Conservation (phyloP, 2,329 filamentous ascomycete species). For the Achaetomium macrosporum region DNA sequence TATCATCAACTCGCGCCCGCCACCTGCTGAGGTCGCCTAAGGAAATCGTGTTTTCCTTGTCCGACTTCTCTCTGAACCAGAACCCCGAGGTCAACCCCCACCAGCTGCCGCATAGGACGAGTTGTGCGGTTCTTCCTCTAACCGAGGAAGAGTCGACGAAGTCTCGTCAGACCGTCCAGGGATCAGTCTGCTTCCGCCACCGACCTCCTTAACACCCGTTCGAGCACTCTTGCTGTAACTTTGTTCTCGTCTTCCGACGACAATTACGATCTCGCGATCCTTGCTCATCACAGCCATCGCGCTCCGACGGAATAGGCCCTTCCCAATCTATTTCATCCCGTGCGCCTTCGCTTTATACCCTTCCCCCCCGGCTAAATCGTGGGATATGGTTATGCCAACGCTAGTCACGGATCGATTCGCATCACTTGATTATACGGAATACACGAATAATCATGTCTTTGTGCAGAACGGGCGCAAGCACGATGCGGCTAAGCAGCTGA, state of each 20-base stretch:
- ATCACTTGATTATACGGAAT: constrained; percentile 42
- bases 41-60: constrained; percentile 43
- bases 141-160: constrained; percentile 99
- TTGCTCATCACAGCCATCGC: background rate
- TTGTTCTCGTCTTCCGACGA: constrained; percentile 12
- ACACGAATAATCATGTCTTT: constrained; percentile 42
- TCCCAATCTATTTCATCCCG: background rate
- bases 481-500: constrained; percentile 63
- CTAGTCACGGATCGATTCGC: constrained; percentile 50
- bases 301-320: constrained; percentile 6
- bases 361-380: constrained; percentile 28
- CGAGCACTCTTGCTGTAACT: constrained; percentile 19
- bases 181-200: constrained; percentile 89
- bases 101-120: constrained; percentile 99
- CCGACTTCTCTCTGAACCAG: constrained; percentile 42
- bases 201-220: constrained; percentile 81
- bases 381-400: constrained; percentile 63
- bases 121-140: constrained; percentile 98
- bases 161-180: constrained; percentile 87
- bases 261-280: background rate
- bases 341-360: background rate
- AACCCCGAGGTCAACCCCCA: constrained; percentile 52
- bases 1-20: constrained; percentile 61
- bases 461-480: constrained; percentile 40
- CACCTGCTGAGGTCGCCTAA: constrained; percentile 50